phyloP scores from a whole-genome alignment of 164 flowering plant genomes.

The Stephania cephalantha region DNA sequence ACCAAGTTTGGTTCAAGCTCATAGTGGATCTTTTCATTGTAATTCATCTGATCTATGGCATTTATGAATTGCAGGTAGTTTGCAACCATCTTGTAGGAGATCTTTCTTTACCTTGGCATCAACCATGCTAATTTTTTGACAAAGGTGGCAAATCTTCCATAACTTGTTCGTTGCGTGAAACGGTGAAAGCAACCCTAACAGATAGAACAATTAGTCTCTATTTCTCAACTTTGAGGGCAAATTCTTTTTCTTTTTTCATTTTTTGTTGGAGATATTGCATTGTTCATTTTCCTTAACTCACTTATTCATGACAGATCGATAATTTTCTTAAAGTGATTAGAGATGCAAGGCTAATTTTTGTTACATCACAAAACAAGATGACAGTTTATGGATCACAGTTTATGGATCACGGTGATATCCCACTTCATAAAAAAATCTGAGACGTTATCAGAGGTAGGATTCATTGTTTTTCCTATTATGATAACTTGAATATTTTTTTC shows the following conservation, averaged over 20 bases:
- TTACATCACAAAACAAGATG: conserved; percentile 15
- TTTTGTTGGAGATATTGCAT: background rate
- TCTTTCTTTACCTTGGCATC: conserved; percentile 81
- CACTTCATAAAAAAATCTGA: conserved; percentile 40
- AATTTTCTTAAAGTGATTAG: conserved; percentile 61
- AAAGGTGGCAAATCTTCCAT: too few species aligned
- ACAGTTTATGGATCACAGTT: too few species aligned
- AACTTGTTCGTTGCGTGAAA: conserved; percentile 46
- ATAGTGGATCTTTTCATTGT: too few species aligned
- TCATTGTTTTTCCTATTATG: too few species aligned
- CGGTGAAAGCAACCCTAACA: conserved; percentile 55
- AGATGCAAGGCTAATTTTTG: conserved; percentile 45
- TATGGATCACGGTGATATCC: conserved; percentile 59
- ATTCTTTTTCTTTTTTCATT: background rate
- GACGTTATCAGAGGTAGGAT: conserved; percentile 55
- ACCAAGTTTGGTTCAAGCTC: too few species aligned
- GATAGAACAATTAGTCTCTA: conserved; percentile 37
- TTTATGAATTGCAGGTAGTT: conserved; percentile 38
- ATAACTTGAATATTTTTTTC: background rate
- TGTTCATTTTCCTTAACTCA: background rate
- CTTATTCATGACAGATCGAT: conserved; percentile 49
- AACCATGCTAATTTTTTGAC: too few species aligned
- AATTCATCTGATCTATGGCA: too few species aligned
- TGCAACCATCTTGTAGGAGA: conserved; percentile 66
- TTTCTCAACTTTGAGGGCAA: conserved; percentile 1